These are phyloP conservation scores for Colletotrichum nymphaeae DNA, from an alignment of 2,329 filamentous ascomycete species.

Conservation along the genomic window DNA sequence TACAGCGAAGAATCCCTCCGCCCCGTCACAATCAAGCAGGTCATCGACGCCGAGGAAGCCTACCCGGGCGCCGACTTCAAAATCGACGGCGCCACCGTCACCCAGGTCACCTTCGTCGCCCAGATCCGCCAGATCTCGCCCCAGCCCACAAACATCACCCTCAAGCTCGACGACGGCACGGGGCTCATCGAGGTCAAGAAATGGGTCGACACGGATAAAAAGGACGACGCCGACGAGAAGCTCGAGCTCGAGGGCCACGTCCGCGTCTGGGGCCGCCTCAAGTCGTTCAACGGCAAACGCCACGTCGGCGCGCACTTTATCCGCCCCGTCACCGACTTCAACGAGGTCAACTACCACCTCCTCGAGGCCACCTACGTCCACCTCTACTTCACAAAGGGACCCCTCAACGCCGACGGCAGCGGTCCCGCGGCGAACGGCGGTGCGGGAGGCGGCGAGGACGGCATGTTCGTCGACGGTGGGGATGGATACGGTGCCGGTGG, in stretches of 20 bases:
- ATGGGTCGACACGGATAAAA: conserved; percentile 78
- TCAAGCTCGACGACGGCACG: conserved; percentile 95
- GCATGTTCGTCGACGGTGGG: conserved; percentile 68
- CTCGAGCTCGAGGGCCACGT: conserved; percentile 83
- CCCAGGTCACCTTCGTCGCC: conserved; percentile 82
- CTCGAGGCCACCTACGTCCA: conserved; percentile 92
- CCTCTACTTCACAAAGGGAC: conserved; percentile 82
- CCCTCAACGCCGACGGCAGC: conserved; percentile 56
- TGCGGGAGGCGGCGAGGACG: conserved; percentile 52
- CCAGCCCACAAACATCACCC: conserved; percentile 92
- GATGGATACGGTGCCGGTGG: conserved; percentile 51
- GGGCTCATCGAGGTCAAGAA: conserved; percentile 91
- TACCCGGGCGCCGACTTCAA: conserved; percentile 81
- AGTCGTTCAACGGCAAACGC: conserved; percentile 84
- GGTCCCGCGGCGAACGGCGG: conserved; percentile 49
- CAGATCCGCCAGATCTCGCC: conserved; percentile 88
- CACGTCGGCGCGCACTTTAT: conserved; percentile 86
- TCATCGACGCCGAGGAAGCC: conserved; percentile 83
- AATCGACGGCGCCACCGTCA: conserved; percentile 81
- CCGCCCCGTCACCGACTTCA: conserved; percentile 83
- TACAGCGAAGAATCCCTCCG: conserved; percentile 88
- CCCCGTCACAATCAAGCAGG: conserved; percentile 95
- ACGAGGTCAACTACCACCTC: conserved; percentile 93
- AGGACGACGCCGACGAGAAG: conserved; percentile 59
- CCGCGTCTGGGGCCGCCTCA: conserved; percentile 86